Conservation (phyloP, 2,329 filamentous ascomycete genomes). For the Ascochyta viciae-villosae region DNA sequence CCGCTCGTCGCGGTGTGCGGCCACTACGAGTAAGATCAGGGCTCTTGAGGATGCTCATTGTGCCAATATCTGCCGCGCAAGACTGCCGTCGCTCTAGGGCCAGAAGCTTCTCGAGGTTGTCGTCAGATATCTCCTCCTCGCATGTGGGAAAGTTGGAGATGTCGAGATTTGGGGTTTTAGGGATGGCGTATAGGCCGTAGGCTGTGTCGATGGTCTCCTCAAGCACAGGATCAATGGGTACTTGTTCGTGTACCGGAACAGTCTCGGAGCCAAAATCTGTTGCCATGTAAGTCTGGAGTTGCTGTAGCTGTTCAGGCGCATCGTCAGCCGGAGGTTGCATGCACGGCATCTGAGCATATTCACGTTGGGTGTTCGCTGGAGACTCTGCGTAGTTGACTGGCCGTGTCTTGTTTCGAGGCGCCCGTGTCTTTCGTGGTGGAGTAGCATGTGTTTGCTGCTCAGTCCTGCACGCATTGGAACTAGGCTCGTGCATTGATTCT, state of each 20-base stretch:
- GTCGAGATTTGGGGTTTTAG: conserved; percentile 4
- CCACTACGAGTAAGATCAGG: not conserved
- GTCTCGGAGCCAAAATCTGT: not conserved
- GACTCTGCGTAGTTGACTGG: conserved; percentile 23
- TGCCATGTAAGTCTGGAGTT: not conserved
- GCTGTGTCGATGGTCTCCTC: not conserved
- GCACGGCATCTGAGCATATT: not conserved
- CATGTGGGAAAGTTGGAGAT: conserved; percentile 7
- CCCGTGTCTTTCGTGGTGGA: not conserved
- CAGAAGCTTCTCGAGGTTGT: conserved; percentile 13
- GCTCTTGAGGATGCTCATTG: conserved; percentile 8
- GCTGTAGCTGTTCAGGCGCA: not conserved
- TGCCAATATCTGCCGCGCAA: not conserved
- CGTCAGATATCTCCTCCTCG: conserved; percentile 1
- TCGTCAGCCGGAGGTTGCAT: not conserved
- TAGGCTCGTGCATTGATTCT: not conserved
- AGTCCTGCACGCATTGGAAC: not conserved
- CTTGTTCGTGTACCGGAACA: not conserved
- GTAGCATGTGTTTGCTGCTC: not conserved
- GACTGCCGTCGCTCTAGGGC: conserved; percentile 9
- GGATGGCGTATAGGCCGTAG: conserved; percentile 2
- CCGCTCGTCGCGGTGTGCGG: conserved; percentile 12
- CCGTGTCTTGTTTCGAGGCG: conserved; percentile 16
- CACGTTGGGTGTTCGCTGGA: not conserved
- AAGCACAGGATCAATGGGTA: not conserved